Base-by-base conservation (phyloP, 345 rosid genomes). In the Citrus cavaleriei region DNA sequence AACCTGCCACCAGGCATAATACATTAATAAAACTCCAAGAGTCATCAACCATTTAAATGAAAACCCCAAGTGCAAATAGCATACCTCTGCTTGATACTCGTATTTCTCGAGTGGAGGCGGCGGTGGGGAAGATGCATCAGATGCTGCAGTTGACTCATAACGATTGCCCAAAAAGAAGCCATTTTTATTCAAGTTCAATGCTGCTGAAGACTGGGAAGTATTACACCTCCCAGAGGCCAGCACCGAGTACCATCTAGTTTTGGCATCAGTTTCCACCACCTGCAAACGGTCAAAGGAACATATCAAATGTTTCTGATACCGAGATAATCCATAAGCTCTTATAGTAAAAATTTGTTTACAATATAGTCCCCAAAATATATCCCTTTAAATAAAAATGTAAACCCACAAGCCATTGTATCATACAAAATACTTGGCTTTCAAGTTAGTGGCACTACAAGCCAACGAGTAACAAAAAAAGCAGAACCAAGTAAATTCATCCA, bases 21-120 rank as follows among this genome's bases (percentile, higher is more conserved):
- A 69, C 9, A 12, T 25, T 49, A 57, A 38, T 51, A 78, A 21
- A 37, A 51, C 57, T 60, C 37, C 57, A 30, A 34, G 46, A 81
- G 24, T 38, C 66, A 82, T 49, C 40, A 46, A 27, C 51, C 35
- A 37, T 30, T 35, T 13, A 69, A 51, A 70, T 19, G 6, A 40
- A 66, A 78, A 49, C 25, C 19, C 40, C 70, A 9, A 27, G 19
- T 8, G 22, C 1, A 81, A 58, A 6, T 55, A 8, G 73, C 81
- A 24, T 80, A 93, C 99, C 89, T 96, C 99, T 13, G 99, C 99
- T 86, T 96, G 99, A 83, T 96, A 96, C 86, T 96, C 98, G 35
- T 86, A 88, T 82, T 92, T 94, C 87, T 96, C 95, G 28, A 87
- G 86, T 0, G 88, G 85, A 14, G 91, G 86, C 60, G 89, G 88